Conservation (phyloP, 2,329 filamentous ascomycete genomes). For the Metarhizium guizhouense region DNA sequence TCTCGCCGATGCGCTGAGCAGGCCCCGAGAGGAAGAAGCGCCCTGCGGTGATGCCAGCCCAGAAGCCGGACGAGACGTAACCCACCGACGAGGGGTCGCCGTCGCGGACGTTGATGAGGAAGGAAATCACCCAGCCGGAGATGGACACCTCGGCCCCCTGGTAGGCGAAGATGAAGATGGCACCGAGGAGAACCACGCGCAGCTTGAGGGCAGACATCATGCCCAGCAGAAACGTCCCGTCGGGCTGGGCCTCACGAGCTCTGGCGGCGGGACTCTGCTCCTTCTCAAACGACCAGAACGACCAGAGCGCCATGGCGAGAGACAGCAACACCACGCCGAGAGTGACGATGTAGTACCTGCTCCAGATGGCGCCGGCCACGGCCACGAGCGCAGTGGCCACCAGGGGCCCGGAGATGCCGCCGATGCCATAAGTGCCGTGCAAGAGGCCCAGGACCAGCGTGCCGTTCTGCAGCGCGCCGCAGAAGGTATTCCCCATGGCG, state of each 20-base stretch:
- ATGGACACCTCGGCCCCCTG: constrained; percentile 79
- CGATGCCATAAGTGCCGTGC: constrained; percentile 60
- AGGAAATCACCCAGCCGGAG: constrained; percentile 80
- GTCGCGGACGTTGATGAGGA: constrained; percentile 63
- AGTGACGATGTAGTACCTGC: constrained; percentile 62
- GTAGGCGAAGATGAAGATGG: constrained; percentile 78
- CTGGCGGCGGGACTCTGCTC: constrained; percentile 39
- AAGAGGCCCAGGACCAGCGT: constrained; percentile 51
- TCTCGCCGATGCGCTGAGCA: constrained; percentile 62
- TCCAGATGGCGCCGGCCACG: constrained; percentile 50
- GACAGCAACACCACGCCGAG: constrained; percentile 50
- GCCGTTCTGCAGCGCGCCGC: constrained; percentile 41
- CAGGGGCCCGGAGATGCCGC: constrained; percentile 59
- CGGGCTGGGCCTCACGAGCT: constrained; percentile 12
- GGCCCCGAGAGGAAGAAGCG: constrained; percentile 62
- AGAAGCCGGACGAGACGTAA: constrained; percentile 67
- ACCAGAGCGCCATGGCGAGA: constrained; percentile 50
- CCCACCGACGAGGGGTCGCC: constrained; percentile 65
- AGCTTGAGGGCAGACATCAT: constrained; percentile 40
- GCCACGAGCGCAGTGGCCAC: constrained; percentile 67
- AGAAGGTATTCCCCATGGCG: constrained; percentile 51
- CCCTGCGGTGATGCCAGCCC: constrained; percentile 67
- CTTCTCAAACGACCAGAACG: constrained; percentile 61
- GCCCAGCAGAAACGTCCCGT: constrained; percentile 22
- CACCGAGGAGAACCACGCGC: constrained; percentile 61